These are phyloP conservation scores for Penicillium sumatraense DNA, from an alignment of 2,329 filamentous ascomycete species.

Conservation along the genomic window DNA sequence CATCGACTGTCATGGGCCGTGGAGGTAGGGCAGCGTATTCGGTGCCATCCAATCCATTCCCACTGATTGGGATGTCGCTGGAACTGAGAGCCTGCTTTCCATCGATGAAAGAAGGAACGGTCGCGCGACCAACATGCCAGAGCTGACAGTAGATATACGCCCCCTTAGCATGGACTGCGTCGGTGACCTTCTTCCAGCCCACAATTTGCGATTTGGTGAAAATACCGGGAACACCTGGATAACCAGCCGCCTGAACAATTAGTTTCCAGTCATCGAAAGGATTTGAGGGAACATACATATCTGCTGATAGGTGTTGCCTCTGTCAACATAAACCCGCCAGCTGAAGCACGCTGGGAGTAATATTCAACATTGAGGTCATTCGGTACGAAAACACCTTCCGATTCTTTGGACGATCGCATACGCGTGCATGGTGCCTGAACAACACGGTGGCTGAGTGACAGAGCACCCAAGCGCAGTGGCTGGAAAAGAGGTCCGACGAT, in stretches of 20 bases:
- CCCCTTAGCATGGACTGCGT: constrained; percentile 38
- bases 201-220: constrained; percentile 35
- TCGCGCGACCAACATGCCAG: constrained; percentile 43
- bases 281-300: constrained; percentile 18
- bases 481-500: constrained; percentile 34
- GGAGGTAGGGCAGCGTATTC: constrained; percentile 37
- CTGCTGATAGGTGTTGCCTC: constrained; percentile 40
- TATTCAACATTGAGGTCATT: constrained; percentile 35
- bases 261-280: background rate
- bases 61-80: constrained; percentile 41
- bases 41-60: constrained; percentile 44
- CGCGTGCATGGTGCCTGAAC: constrained; percentile 33
- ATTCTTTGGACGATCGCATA: constrained; percentile 33
- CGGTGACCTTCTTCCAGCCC: constrained; percentile 38
- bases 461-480: constrained; percentile 37
- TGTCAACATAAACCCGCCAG: constrained; percentile 39
- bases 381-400: constrained; percentile 35
- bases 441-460: constrained; percentile 31
- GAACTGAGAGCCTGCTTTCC: constrained; percentile 31
- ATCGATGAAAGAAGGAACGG: constrained; percentile 44
- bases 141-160: constrained; percentile 39
- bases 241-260: constrained; percentile 29
- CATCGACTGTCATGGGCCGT: constrained; percentile 39
- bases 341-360: constrained; percentile 37
- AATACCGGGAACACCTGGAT: constrained; percentile 36